Percentiles rank a stretch among this genome's conserved stretches.
Conservation (phyloP, 2,329 filamentous ascomycete genomes). For the Camillea tinctor region DNA sequence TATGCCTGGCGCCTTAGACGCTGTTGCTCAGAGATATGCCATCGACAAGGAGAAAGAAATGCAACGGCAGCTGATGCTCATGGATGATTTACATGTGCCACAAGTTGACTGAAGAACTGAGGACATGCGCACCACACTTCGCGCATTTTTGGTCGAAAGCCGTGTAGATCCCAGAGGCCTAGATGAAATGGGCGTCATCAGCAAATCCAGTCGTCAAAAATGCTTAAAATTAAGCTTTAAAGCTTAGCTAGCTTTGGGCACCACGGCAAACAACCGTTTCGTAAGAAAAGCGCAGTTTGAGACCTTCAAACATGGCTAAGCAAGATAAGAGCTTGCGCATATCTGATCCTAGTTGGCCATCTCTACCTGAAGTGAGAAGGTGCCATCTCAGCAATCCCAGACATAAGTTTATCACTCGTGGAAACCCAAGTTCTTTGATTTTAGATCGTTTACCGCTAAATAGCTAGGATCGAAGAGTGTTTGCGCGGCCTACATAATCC, state of each 20-base stretch:
- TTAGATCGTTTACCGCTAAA: neutral
- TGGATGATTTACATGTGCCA: constrained; percentile 6
- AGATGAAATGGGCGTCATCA: neutral
- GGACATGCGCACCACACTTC: neutral
- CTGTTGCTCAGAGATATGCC: constrained; percentile 9
- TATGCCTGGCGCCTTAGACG: constrained; percentile 20
- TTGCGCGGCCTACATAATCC: neutral
- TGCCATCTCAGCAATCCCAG: neutral
- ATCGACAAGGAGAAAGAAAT: constrained; percentile 7
- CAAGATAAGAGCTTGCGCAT: neutral
- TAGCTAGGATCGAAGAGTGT: neutral
- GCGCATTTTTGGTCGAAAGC: neutral
- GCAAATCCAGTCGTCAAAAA: neutral
- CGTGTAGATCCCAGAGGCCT: neutral
- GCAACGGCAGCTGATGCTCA: constrained; percentile 3
- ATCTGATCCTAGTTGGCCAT: neutral
- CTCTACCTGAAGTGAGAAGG: neutral
- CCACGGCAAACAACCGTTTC: neutral
- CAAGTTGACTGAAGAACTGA: constrained; percentile 16
- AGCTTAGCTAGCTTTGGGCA: neutral
- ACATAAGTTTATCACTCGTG: too few species aligned
- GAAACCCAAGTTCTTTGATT: neutral
- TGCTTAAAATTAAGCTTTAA: neutral
- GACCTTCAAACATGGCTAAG: neutral
- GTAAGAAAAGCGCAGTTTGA: neutral